These are phyloP conservation scores for Persicaria maculosa DNA, from an alignment of 148 eudicot genomes.

Conservation along the genomic window DNA sequence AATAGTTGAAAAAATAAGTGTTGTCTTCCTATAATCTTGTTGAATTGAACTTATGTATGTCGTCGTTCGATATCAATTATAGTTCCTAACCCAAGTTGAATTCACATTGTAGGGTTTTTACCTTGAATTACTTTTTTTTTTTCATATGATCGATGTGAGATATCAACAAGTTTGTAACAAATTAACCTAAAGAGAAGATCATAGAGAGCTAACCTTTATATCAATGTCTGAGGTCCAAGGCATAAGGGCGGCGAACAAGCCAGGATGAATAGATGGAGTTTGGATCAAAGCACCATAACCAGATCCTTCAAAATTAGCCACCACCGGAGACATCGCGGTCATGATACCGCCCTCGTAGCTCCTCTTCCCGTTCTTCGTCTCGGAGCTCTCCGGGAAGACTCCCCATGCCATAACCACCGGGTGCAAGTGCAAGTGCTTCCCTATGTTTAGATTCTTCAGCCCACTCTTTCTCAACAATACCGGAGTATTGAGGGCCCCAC, in stretches of 20 bases:
- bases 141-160: too few relatives aligned
- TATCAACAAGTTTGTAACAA: too few relatives aligned
- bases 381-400: conserved; percentile 25
- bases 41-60: too few relatives aligned
- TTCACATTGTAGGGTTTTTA: too few relatives aligned
- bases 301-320: conserved; percentile 18
- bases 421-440: conserved; percentile 32
- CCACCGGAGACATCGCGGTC: conserved; percentile 13
- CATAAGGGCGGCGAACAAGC: conserved; percentile 21
- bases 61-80: too few relatives aligned
- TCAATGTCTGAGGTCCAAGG: conserved; percentile 37
- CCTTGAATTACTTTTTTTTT: too few relatives aligned
- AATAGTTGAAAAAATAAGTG: too few relatives aligned
- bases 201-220: conserved; percentile 12
- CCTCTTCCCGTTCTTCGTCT: conserved; percentile 16
- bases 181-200: not conserved
- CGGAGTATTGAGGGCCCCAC: conserved; percentile 36
- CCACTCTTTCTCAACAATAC: conserved; percentile 34
- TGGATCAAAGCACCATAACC: conserved; percentile 54
- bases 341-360: conserved; percentile 35
- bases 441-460: conserved; percentile 28
- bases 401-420: conserved; percentile 46
- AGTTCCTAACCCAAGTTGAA: too few relatives aligned
- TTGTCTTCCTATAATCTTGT: too few relatives aligned
- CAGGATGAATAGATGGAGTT: conserved; percentile 61